Conservation (phyloP, 495 filamentous ascomycete genomes). For the Copromyces sp. region DNA sequence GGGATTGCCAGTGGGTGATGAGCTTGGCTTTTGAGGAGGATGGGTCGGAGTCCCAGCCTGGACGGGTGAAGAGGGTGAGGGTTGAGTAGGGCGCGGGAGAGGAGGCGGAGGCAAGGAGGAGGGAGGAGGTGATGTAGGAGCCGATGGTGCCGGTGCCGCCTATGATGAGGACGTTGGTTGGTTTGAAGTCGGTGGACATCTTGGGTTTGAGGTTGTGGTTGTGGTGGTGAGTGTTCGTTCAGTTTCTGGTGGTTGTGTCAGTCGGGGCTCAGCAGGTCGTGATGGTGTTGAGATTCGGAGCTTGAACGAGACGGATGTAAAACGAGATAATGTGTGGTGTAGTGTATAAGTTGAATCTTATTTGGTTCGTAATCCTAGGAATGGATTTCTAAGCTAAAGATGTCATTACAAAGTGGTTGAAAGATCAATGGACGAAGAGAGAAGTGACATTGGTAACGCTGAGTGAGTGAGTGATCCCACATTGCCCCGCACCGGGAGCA, state of each 20-base stretch:
- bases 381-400: not conserved
- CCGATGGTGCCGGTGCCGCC: constrained; percentile 64
- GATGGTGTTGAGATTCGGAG: not conserved
- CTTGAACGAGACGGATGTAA: too few species aligned
- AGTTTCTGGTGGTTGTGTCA: not conserved
- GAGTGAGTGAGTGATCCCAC: not conserved
- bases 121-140: constrained; percentile 48
- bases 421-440: not conserved
- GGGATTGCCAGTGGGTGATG: constrained; percentile 36
- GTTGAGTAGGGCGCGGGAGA: constrained; percentile 34
- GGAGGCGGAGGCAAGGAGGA: constrained; percentile 32
- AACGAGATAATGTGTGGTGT: too few species aligned
- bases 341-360: too few species aligned
- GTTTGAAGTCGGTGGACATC: constrained; percentile 19
- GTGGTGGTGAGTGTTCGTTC: not conserved
- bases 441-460: not conserved
- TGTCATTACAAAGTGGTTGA: not conserved
- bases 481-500: not conserved
- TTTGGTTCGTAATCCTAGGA: not conserved
- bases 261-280: not conserved
- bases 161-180: constrained; percentile 52
- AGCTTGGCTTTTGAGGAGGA: constrained; percentile 36
- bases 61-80: constrained; percentile 55
- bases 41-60: constrained; percentile 22
- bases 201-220: not conserved